Evolutionary conservation across 371 early-diverging fungal species (phyloP), one percentile per base, ranked within the genome.

Genomic region (Mortierella sp.): DNA sequence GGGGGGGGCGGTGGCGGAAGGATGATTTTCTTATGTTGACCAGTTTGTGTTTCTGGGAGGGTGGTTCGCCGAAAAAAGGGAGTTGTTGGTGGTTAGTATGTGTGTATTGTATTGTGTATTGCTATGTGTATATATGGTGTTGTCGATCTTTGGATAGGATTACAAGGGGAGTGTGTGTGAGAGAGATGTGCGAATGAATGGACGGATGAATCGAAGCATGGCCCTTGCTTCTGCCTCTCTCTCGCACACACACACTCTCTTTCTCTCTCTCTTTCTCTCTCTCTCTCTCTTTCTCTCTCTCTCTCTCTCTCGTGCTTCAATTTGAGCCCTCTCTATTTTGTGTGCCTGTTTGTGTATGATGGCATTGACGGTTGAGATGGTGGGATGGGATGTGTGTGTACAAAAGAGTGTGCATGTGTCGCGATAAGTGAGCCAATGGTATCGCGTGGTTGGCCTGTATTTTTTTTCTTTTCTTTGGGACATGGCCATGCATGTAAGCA

Each of bases 321-420:
- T 64, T 34, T 64, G 67, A 64, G 67, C 67, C 67, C 67, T 64
- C 34, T 37, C 34, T 64, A 37, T 64, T 5, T 54, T 24, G n/a
- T n/a, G n/a, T n/a, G n/a, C n/a, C n/a, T n/a, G 6, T 54, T 24
- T n/a, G 21, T n/a, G 8, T n/a, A 54, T 54, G 50, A 50, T 50
- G 34, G 61, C 19, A 61, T 61, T 16, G 61, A 61, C 19, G 34
- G 61, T 31, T 61, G 31, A 31, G n/a, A 59, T 59, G 31, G 16
- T 31, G 61, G 61, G 19, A 5, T 14, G 16, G 9, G 67, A 37
- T 21, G 37, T 50, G 50, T 48, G 48, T 50, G 16, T 50, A 40
- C 6, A n/a, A n/a, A n/a, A n/a, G 43, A 14, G 50, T 50, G 50
- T 50, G 50, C 50, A 50, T 50, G 50, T 50, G 50, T 50, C 14